Conservation (phyloP, 257 asterid genomes). For the Ehretia macrophylla region DNA sequence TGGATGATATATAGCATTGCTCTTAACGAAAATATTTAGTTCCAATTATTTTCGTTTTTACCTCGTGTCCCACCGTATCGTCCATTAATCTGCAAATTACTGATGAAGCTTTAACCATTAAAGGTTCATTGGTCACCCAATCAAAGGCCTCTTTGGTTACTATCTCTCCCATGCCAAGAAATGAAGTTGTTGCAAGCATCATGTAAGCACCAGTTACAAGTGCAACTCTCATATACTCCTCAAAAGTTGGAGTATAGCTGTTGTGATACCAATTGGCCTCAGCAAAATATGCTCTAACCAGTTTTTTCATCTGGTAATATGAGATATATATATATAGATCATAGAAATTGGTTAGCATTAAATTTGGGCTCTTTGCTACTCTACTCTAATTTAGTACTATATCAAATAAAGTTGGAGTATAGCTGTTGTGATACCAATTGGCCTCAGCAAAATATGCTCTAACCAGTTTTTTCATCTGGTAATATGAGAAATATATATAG, state of each 20-base stretch:
- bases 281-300: constrained; percentile 18
- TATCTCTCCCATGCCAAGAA: constrained; percentile 20
- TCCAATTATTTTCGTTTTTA: not conserved
- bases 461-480: constrained; percentile 23
- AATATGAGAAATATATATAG: not conserved
- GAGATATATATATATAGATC: not conserved
- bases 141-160: constrained; percentile 15
- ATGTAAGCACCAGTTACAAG: not conserved
- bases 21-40: not conserved
- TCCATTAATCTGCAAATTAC: constrained; percentile 27
- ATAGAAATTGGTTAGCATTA: no score
- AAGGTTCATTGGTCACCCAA: constrained; percentile 30
- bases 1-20: not conserved
- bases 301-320: constrained; percentile 19
- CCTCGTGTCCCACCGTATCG: constrained; percentile 28
- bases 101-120: constrained; percentile 14
- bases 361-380: no score
- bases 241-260: constrained; percentile 11
- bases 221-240: constrained; percentile 31
- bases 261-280: constrained; percentile 26
- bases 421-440: constrained; percentile 11
- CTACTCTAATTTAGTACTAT: no score
- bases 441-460: constrained; percentile 28
- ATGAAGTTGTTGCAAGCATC: constrained; percentile 10
- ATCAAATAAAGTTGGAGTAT: constrained; percentile 17